Evolutionary conservation across 2,329 filamentous ascomycete genomes (phyloP), one percentile per base, ranked within the genome.

Genomic region (Cladosporium sp.): DNA sequence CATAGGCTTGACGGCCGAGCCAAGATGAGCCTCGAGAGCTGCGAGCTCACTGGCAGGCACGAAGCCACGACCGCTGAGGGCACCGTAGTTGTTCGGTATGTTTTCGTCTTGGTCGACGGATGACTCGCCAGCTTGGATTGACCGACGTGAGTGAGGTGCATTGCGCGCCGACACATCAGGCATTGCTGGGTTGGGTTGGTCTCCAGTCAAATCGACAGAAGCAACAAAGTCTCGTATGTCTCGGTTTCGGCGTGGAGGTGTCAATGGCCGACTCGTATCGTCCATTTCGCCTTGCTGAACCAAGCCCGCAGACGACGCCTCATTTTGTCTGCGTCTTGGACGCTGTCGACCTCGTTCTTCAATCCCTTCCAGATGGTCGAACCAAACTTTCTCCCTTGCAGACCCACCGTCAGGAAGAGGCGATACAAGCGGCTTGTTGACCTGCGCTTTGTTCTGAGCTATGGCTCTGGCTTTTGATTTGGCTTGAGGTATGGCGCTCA

Each of bases 181-280:
- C 48, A 51, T 3, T 4, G 13, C 13, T 26, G 28, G 18, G 13
- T 11, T 54, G 51, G 3, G 5, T 10, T n/a, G 5, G 14, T 62
- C 60, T 10, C 43, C 64, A n/a, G 65, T 68, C 14, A 64, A 56
- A 60, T 67, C 63, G 8, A 66, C 64, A 2, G 65, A 53, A 14
- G 63, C 68, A 8, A 73, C 67, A 39, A 73, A 77, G 5, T 75
- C 71, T 36, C 75, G 68, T 48, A 77, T 76, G 64, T 76, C 74
- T 39, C 69, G 70, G 64, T 76, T 75, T 10, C 67, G 65, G 18
- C 51, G 66, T 48, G 72, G 74, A 34, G 67, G 69, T 14, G 70
- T 73, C 49, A 73, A 54, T 30, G 66, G 62, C 23, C 65, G 67
- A n/a, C 67, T 63, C 21, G 67, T 58, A 5, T 73, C 68, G 1